A percentile compares a stretch with the other conserved stretches of the same genome.
Evolutionary conservation across 495 filamentous ascomycete genomes (phyloP).

Genomic region (Bacidia rubella): DNA sequence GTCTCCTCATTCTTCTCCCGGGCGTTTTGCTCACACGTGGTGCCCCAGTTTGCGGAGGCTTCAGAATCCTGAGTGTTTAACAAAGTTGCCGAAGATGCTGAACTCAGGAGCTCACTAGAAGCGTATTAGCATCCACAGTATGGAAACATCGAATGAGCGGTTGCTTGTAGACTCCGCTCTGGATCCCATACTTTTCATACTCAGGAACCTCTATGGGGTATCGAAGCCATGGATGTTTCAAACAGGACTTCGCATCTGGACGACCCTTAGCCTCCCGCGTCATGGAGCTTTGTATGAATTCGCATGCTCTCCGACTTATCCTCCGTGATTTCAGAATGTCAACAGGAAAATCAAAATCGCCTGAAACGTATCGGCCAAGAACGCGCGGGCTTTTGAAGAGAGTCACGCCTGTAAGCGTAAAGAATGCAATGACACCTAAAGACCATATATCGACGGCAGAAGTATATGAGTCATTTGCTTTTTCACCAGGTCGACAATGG

Average conservation of each 20-base stretch:
- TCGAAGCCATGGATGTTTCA: background rate
- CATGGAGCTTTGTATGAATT: background rate
- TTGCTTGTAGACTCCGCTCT: too few species aligned
- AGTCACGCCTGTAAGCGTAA: background rate
- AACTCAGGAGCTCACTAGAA: too few species aligned
- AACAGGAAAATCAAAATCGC: background rate
- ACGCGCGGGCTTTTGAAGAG: background rate
- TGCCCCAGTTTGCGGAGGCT: too few species aligned
- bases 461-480: background rate
- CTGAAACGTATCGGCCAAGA: background rate
- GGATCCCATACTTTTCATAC: too few species aligned
- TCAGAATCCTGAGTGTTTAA: too few species aligned
- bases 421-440: background rate
- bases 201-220: too few species aligned
- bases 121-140: too few species aligned
- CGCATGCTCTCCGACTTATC: background rate
- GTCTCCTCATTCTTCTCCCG: too few species aligned
- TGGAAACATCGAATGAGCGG: too few species aligned
- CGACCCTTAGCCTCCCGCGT: background rate
- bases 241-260: background rate
- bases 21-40: too few species aligned
- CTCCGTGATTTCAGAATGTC: background rate
- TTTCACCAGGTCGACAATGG: too few species aligned
- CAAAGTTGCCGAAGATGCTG: too few species aligned
- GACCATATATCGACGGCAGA: conserved; percentile 9